Base-by-base conservation (phyloP, 2,329 filamentous ascomycete species). In the Talaromyces sp. region DNA sequence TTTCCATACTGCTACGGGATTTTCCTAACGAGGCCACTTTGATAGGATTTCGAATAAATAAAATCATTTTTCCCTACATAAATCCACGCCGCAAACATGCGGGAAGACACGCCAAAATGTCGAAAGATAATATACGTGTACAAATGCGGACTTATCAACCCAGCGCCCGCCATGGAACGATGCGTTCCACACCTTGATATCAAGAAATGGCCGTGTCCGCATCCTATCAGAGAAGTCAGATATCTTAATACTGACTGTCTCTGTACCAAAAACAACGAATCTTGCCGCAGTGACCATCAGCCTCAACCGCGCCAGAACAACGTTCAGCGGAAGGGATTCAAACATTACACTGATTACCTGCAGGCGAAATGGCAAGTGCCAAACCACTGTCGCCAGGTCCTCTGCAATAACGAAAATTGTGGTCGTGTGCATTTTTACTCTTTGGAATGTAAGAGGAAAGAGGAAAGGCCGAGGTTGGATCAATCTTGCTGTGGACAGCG, bases 401-500 rank as follows among this genome's bases (percentile, higher is more conserved):
- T 56, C 8, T 62, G 57, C 31, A n/a, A 16, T 12, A 62, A 62
- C 18, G 36, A 34, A 10, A 27, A 51, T 5, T 62, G 60, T 28
- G 60, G 60, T 1, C 53, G 34, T 40, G 54, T 59, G 18, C 60
- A 62, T 3, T 51, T 62, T 30, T 44, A 62, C 31, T 31, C 56
- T 9, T 53, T 62, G 7, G 56, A 62, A 40, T 62, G 60, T 31
- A 51, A 58, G 23, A 55, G 60, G 8, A 59, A 62, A 56, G 8
- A n/a, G 30, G 31, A 28, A 12, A 18, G 56, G 9, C 56, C 56
- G 28, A 56, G 56, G 16, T 51, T 51, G 23, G 60, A 59, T 40
- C 60, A 62, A 8, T 62, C 56, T 10, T 62, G 56, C 18, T 62
- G 56, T 44, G 60, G 60, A 12, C 51, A 59, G 33, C 9, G 56